Evolutionary conservation across 2,329 filamentous ascomycete species (phyloP).

Genomic region (Byssoonygena ceratinophila): DNA sequence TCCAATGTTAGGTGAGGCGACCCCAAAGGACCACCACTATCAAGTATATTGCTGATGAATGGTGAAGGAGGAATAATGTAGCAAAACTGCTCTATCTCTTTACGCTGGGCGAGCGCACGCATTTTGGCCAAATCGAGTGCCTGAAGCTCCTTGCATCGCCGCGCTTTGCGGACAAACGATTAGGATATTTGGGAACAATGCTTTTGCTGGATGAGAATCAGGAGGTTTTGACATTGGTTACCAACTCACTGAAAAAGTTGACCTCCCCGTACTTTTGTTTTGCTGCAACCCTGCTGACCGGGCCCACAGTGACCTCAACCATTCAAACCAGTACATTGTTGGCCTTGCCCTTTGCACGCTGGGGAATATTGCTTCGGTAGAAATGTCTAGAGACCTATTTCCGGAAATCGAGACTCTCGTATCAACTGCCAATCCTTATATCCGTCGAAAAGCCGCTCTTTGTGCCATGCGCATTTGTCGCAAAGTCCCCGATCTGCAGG

Average conservation of each 20-base stretch:
- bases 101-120: slow-evolving; percentile 89
- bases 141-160: slow-evolving; percentile 93
- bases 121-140: slow-evolving; percentile 99
- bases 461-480: slow-evolving; percentile 98
- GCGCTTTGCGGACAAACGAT: slow-evolving; percentile 91
- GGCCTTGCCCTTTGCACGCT: slow-evolving; percentile 91
- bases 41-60: slow-evolving; percentile 4
- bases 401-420: slow-evolving; percentile 87
- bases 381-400: slow-evolving; percentile 97
- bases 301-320: slow-evolving; percentile 69
- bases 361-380: slow-evolving; percentile 92
- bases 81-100: slow-evolving; percentile 97
- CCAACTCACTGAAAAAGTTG: slow-evolving; percentile 95
- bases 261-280: slow-evolving; percentile 18
- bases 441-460: slow-evolving; percentile 90
- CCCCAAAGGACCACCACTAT: neutral
- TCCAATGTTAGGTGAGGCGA: slow-evolving; percentile 70
- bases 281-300: neutral
- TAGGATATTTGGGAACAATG: slow-evolving; percentile 95
- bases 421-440: slow-evolving; percentile 94
- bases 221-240: slow-evolving; percentile 91
- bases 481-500: slow-evolving; percentile 93
- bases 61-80: slow-evolving; percentile 84
- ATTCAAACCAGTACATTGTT: slow-evolving; percentile 97
- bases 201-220: slow-evolving; percentile 94